Evolutionary conservation across 768 basidiomycete genomes (phyloP).

Genomic region (Termitomyces sp.): DNA sequence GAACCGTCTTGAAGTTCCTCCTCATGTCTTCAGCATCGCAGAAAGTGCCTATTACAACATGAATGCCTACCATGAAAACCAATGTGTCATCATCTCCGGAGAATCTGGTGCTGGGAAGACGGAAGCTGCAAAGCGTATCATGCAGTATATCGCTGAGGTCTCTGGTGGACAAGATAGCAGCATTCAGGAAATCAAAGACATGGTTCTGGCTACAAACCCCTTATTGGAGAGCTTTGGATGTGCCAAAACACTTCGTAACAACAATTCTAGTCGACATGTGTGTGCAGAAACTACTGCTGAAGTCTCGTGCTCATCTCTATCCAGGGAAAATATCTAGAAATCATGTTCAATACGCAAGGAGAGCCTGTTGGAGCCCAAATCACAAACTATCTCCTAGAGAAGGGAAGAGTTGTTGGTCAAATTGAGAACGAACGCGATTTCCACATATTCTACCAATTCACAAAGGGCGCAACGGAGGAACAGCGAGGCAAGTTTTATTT

Average conservation of each 20-base stretch:
- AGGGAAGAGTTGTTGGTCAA: conserved; percentile 94
- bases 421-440: conserved; percentile 96
- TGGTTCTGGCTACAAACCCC: conserved; percentile 98
- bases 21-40: conserved; percentile 97
- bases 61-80: conserved; percentile 99
- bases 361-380: conserved; percentile 98
- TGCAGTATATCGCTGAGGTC: conserved; percentile 99
- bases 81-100: conserved; percentile 99
- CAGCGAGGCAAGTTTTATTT: conserved; percentile 68
- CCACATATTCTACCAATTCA: conserved; percentile 99
- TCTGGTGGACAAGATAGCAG: conserved; percentile 85
- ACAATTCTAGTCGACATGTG: conserved; percentile 98
- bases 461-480: conserved; percentile 86
- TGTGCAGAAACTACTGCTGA: conserved; percentile 27
- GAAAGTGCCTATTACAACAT: conserved; percentile 98
- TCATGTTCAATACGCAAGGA: conserved; percentile 94
- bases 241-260: conserved; percentile 97
- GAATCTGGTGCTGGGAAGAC: conserved; percentile 99
- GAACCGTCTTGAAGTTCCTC: conserved; percentile 96
- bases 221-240: conserved; percentile 97
- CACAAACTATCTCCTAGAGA: conserved; percentile 97
- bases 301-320: conserved; percentile 12
- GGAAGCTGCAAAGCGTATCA: conserved; percentile 97
- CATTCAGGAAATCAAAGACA: conserved; percentile 98
- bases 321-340: conserved; percentile 98